Percentiles rank a stretch among this genome's conserved stretches.
Conservation (phyloP, 169 alveolate species). For the Plasmodium ovale region DNA sequence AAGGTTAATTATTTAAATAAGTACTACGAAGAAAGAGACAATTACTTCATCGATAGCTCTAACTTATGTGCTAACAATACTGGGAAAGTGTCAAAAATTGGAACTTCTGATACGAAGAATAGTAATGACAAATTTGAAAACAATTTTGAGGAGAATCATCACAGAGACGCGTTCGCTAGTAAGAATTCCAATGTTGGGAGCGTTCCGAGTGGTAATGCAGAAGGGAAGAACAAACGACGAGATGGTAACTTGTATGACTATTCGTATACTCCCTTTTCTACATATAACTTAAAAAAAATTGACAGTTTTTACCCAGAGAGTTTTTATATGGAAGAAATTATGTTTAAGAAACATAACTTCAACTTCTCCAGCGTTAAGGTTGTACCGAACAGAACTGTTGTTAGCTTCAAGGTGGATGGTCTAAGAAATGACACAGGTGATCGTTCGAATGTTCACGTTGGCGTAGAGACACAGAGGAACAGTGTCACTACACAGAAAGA, state of each 20-base stretch:
- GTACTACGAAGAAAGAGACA: not conserved
- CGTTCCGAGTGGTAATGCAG: not conserved
- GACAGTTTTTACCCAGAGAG: slow-evolving; percentile 29
- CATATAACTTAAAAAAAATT: slow-evolving; percentile 28
- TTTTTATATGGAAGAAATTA: slow-evolving; percentile 67
- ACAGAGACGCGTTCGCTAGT: not conserved
- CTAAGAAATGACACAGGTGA: not conserved
- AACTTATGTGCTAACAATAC: not conserved
- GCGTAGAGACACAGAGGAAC: not conserved
- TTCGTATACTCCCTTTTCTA: slow-evolving; percentile 30
- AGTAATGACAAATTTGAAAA: not conserved
- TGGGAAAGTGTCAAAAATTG: not conserved
- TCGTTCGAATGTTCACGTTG: not conserved
- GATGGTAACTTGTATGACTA: slow-evolving; percentile 45
- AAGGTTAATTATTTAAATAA: slow-evolving; percentile 58
- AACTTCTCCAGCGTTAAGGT: slow-evolving; percentile 34
- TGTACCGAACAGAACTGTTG: slow-evolving; percentile 16
- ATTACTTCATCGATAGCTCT: not conserved
- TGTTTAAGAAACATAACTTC: slow-evolving; percentile 51
- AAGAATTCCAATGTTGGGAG: not conserved
- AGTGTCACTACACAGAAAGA: not conserved
- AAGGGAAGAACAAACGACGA: not conserved
- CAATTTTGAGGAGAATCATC: not conserved
- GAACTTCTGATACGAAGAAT: not conserved
- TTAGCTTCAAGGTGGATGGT: not conserved